Conservation (phyloP, 805 yeast species). For the Candida silvicultrix region DNA sequence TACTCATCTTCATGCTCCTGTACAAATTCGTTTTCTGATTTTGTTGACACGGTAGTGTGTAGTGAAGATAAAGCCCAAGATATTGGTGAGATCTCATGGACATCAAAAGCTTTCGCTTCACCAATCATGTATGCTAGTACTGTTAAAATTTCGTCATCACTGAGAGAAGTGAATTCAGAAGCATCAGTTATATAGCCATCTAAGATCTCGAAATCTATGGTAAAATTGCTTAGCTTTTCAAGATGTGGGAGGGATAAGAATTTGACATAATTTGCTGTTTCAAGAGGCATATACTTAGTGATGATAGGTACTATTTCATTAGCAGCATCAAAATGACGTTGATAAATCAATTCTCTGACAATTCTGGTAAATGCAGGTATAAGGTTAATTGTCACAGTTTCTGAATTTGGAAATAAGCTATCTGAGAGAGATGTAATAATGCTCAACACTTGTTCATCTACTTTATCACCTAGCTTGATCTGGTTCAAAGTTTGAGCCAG, state of each 20-base stretch:
- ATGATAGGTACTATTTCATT: neutral
- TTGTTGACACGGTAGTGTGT: slow-evolving; percentile 4
- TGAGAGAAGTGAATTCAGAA: neutral
- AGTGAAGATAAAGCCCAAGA: slow-evolving; percentile 5
- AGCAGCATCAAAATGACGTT: slow-evolving; percentile 14
- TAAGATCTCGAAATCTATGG: slow-evolving; percentile 1
- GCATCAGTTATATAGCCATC: neutral
- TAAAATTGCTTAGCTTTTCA: neutral
- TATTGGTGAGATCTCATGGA: neutral
- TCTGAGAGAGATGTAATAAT: neutral
- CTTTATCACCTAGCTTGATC: neutral
- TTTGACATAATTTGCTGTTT: neutral
- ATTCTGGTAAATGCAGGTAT: neutral
- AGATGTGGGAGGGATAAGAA: slow-evolving; percentile 1
- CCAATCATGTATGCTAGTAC: slow-evolving; percentile 3
- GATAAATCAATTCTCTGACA: neutral
- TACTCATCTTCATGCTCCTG: slow-evolving; percentile 1
- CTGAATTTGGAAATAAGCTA: neutral
- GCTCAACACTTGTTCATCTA: neutral
- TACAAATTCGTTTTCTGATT: slow-evolving; percentile 2
- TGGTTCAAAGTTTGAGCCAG: neutral
- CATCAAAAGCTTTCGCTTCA: neutral
- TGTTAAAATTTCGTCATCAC: slow-evolving; percentile 1
- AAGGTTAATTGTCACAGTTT: neutral
- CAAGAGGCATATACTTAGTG: neutral